phyloP scores from a whole-genome alignment of 2,329 filamentous ascomycete genomes.

The Sphaceloma murrayae region DNA sequence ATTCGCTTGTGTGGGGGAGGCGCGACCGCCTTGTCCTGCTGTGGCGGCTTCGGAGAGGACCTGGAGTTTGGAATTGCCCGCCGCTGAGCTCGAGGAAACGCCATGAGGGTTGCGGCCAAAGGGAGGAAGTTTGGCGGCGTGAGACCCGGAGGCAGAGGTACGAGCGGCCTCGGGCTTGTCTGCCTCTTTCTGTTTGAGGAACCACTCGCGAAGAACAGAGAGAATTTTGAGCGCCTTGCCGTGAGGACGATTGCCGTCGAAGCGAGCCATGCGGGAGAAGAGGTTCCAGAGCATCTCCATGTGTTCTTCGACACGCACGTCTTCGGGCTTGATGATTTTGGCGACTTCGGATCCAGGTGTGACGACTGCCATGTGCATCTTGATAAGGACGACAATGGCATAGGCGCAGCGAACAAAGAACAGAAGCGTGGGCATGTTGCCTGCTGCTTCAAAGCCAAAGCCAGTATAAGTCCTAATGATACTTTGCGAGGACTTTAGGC shows the following conservation, averaged over 20 bases:
- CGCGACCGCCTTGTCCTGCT: slow-evolving; percentile 16
- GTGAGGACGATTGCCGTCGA: slow-evolving; percentile 35
- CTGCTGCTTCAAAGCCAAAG: slow-evolving; percentile 37
- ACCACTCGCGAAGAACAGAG: slow-evolving; percentile 37
- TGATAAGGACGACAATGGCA: slow-evolving; percentile 49
- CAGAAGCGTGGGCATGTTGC: slow-evolving; percentile 37
- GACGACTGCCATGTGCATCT: slow-evolving; percentile 48
- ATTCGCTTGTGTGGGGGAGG: neutral
- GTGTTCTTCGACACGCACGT: slow-evolving; percentile 24
- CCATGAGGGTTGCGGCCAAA: slow-evolving; percentile 15
- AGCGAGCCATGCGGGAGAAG: slow-evolving; percentile 33
- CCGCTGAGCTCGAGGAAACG: neutral
- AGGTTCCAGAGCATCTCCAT: slow-evolving; percentile 20
- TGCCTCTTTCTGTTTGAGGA: slow-evolving; percentile 30
- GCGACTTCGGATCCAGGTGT: slow-evolving; percentile 40
- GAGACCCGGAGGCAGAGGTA: neutral
- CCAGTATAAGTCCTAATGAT: slow-evolving; percentile 42
- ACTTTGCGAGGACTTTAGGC: slow-evolving; percentile 37
- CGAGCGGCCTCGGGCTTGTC: slow-evolving; percentile 13
- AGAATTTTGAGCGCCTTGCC: slow-evolving; percentile 41
- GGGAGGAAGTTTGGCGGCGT: neutral
- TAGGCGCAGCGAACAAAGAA: slow-evolving; percentile 46
- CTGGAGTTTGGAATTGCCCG: slow-evolving; percentile 13
- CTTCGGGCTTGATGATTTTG: slow-evolving; percentile 27
- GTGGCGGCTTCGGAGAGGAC: slow-evolving; percentile 20